Conservation (phyloP, 2,329 filamentous ascomycete genomes). For the Penicillium olsonii region DNA sequence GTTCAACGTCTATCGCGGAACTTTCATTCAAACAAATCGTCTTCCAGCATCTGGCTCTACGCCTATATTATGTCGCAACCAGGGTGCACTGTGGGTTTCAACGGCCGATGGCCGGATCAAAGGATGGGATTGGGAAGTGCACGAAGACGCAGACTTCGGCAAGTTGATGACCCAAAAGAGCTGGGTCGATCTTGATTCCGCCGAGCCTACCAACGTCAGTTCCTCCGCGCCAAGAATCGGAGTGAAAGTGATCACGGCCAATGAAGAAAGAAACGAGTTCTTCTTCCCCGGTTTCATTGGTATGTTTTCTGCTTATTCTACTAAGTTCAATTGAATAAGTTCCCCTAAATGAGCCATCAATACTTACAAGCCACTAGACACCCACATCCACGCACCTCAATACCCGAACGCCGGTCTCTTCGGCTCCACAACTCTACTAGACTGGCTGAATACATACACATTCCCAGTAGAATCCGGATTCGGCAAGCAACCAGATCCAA, state of each 20-base stretch:
- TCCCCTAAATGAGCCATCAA: neutral
- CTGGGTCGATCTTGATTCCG: constrained; percentile 29
- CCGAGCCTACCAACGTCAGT: constrained; percentile 2
- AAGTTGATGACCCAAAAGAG: constrained; percentile 34
- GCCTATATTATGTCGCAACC: constrained; percentile 54
- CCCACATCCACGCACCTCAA: constrained; percentile 92
- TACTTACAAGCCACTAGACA: constrained; percentile 59
- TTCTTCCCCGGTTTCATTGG: constrained; percentile 53
- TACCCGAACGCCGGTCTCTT: constrained; percentile 95
- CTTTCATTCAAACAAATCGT: constrained; percentile 61
- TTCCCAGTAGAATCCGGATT: constrained; percentile 89
- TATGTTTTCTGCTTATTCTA: constrained; percentile 27
- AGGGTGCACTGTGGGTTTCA: constrained; percentile 48
- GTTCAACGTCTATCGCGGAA: constrained; percentile 58
- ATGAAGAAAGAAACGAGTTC: constrained; percentile 45
- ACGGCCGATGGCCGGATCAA: constrained; percentile 34
- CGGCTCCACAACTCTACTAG: constrained; percentile 85
- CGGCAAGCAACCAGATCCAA: constrained; percentile 31
- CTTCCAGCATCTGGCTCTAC: constrained; percentile 29
- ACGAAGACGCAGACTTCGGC: constrained; percentile 25
- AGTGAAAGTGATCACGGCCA: constrained; percentile 39
- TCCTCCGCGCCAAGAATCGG: constrained; percentile 14
- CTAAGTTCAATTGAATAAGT: too few relatives aligned
- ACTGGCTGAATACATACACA: constrained; percentile 93
- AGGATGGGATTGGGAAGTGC: constrained; percentile 36